Percentiles rank a stretch among this genome's conserved stretches.
These are phyloP conservation scores for Candida albicans DNA, from an alignment of 1,139 yeast species.

Conservation along the genomic window DNA sequence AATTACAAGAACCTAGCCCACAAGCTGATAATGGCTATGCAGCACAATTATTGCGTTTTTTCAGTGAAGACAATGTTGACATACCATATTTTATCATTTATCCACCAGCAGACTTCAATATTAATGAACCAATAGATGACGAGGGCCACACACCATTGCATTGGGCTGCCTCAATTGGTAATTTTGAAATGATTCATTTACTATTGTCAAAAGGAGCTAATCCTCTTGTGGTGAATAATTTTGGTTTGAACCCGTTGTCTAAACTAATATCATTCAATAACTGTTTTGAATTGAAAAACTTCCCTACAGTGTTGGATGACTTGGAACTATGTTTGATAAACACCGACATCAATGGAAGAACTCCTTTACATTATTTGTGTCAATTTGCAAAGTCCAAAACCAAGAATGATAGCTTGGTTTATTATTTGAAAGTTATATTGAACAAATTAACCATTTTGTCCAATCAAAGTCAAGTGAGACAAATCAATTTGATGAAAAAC, in stretches of 20 bases:
- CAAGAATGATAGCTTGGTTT: conserved; percentile 44
- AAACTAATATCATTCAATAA: conserved; percentile 84
- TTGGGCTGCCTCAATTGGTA: conserved; percentile 96
- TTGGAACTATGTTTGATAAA: conserved; percentile 69
- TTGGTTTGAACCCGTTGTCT: conserved; percentile 84
- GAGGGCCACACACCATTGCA: conserved; percentile 96
- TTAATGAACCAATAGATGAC: conserved; percentile 86
- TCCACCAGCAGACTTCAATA: conserved; percentile 79
- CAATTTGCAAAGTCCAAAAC: conserved; percentile 57
- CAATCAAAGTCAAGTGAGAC: conserved; percentile 25
- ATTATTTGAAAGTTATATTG: conserved; percentile 39
- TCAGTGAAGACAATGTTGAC: conserved; percentile 70
- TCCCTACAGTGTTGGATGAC: conserved; percentile 67
- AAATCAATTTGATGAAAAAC: conserved; percentile 52
- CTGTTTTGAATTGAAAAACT: conserved; percentile 77
- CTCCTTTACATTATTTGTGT: conserved; percentile 72
- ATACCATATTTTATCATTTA: conserved; percentile 71
- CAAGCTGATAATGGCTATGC: conserved; percentile 46
- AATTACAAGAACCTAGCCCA: conserved; percentile 10
- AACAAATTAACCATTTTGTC: conserved; percentile 39
- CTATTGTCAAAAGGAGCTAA: conserved; percentile 75
- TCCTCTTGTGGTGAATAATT: conserved; percentile 67
- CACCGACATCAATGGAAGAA: conserved; percentile 70
- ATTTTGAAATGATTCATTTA: conserved; percentile 67
- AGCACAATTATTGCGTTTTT: conserved; percentile 56